Evolutionary conservation across 495 filamentous ascomycete species (phyloP), one percentile per base, ranked within the genome.

Genomic region (Xylaria venustula): DNA sequence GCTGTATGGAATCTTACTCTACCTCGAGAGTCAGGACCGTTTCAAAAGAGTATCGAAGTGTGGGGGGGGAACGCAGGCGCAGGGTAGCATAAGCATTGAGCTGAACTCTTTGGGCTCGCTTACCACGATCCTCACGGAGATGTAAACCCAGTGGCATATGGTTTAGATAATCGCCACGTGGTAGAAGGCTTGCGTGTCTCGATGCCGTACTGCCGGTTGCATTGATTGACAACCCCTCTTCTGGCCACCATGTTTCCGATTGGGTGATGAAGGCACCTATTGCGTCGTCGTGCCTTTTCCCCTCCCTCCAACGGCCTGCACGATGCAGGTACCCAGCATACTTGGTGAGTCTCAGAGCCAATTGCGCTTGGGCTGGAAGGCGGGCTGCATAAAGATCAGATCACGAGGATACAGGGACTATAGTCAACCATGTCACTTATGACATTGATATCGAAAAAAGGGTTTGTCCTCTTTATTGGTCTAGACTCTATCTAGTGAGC

Each of bases 271-370:
- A 26, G 20, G 52, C 8, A 32, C 9, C 20, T 40, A 17, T 4
- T 45, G 52, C 26, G 36, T 36, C n/a, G 15, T 47, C 26, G 40
- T n/a, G n/a, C n/a, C n/a, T n/a, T n/a, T n/a, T n/a, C n/a, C n/a
- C n/a, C n/a, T n/a, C n/a, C n/a, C n/a, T n/a, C n/a, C n/a, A n/a
- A n/a, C n/a, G n/a, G n/a, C 17, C 30, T 51, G 56, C 42, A 48
- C 26, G 44, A 45, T 58, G 55, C 55, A 58, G 55, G 55, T 49
- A 58, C 55, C 45, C 3, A 30, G 28, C 44, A 11, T 28, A 19
- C 36, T 19, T 12, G 47, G 44, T 12, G 28, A 40, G 12, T 20
- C 42, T 25, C 32, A 30, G n/a, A 58, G 46, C 56, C 56, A 59
- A 59, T 59, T 15, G 47, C 12, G n/a, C 20, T 3, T 23, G 7